Evolutionary conservation across 257 asterid species (phyloP).

Genomic region (Vinca minor): DNA sequence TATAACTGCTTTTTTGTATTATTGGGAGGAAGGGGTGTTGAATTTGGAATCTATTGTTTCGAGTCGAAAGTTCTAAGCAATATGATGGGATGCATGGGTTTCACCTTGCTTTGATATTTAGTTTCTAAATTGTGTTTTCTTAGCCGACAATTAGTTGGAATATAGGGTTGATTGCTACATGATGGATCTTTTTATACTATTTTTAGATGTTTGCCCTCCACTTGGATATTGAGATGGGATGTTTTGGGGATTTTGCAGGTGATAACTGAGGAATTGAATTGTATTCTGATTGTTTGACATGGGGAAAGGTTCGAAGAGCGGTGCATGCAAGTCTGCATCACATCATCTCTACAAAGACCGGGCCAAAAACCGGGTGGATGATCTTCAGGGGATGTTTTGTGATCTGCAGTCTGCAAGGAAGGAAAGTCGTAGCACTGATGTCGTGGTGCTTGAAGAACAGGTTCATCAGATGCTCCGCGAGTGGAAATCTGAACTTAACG

Average conservation of each 20-base stretch:
- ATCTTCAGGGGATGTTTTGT: conserved; percentile 83
- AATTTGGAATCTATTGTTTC: neutral
- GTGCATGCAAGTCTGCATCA: conserved; percentile 72
- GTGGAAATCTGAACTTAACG: conserved; percentile 87
- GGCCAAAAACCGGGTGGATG: conserved; percentile 90
- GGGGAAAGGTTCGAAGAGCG: conserved; percentile 77
- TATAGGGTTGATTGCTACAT: neutral
- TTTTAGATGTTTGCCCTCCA: neutral
- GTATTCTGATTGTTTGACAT: conserved; percentile 31
- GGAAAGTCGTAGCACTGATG: conserved; percentile 78
- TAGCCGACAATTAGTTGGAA: neutral
- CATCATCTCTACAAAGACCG: conserved; percentile 91
- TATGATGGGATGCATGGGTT: neutral
- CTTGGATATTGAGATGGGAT: conserved; percentile 2
- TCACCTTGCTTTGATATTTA: neutral
- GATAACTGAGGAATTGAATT: conserved; percentile 18
- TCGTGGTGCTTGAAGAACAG: conserved; percentile 86
- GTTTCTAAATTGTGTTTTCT: neutral
- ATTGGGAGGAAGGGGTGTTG: too few species aligned
- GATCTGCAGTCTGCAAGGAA: conserved; percentile 85
- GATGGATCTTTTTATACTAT: neutral
- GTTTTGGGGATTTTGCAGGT: conserved; percentile 30
- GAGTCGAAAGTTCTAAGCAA: neutral
- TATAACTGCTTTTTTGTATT: too few species aligned
- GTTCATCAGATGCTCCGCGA: conserved; percentile 97